Evolutionary conservation across 306 rosid species (phyloP), one percentile per base, ranked within the genome.

Genomic region (Trifolium pratense): DNA sequence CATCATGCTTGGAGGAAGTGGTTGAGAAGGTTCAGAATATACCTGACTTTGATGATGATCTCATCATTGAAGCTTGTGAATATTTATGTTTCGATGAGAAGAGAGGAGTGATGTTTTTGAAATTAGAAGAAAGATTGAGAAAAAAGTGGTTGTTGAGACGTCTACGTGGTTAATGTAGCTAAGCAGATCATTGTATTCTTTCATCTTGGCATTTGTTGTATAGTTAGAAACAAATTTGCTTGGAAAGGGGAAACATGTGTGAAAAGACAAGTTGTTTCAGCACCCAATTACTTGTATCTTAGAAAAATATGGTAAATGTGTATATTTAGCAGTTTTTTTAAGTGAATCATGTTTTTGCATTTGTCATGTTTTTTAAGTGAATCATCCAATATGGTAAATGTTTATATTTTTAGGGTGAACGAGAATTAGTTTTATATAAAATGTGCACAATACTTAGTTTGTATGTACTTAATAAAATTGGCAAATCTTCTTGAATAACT

Each of bases 21-120:
- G 82, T 87, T 64, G 85, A 82, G 25, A 71, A 77, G 72, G 85
- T 87, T 66, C 88, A 84, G 26, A 79, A 70, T 60, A 81, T 81
- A 74, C 80, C 78, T 10, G 88, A 58, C 69, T 87, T 87, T 73
- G 90, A 87, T 32, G 86, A 87, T 14, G 86, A 87, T 81, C 86
- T 87, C 26, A 81, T 87, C 67, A 79, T 87, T 18, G 86, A 87
- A 52, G 85, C 88, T 37, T 84, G 90, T 48, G 90, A 87, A 25
- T 87, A 76, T 75, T 76, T 87, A 53, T 81, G 86, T 55, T 72
- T 79, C 14, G 82, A 87, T 37, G 86, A 87, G 25, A 84, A 84
- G 71, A 81, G 76, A 81, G 85, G 83, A 7, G 31, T 79, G 52
- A 81, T 87, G 88, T 87, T 87, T 79, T 46, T 87, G 85, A 87